phyloP scores from a whole-genome alignment of 768 basidiomycete species.

The Suillus plorans region DNA sequence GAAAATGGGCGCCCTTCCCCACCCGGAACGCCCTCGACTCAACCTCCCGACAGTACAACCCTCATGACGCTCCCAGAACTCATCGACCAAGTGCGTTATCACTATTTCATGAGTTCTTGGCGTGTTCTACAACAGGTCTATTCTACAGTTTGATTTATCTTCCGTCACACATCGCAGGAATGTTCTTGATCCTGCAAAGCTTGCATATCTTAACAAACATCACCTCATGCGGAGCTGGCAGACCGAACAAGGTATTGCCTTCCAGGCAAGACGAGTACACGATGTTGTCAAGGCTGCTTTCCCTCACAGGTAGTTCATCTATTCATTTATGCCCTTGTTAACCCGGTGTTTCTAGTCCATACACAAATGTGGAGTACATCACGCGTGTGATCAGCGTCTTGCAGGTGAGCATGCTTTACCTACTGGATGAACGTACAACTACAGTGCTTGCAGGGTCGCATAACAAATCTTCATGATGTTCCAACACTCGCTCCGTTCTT shows the following conservation, averaged over 20 bases:
- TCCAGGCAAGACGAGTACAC: slow-evolving; percentile 55
- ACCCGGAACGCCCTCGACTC: slow-evolving; percentile 25
- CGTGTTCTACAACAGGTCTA: not conserved
- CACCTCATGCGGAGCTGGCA: slow-evolving; percentile 65
- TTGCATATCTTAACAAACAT: slow-evolving; percentile 87
- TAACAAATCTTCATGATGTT: slow-evolving; percentile 71
- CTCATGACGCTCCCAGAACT: slow-evolving; percentile 65
- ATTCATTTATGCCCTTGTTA: not conserved
- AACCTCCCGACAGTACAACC: slow-evolving; percentile 64
- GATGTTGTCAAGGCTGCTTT: slow-evolving; percentile 54
- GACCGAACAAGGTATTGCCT: slow-evolving; percentile 47
- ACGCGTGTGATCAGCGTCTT: slow-evolving; percentile 60
- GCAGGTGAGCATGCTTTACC: slow-evolving; percentile 40
- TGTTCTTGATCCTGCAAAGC: slow-evolving; percentile 75
- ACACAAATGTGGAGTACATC: slow-evolving; percentile 58
- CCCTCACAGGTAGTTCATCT: slow-evolving; percentile 50
- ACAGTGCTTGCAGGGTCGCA: slow-evolving; percentile 51
- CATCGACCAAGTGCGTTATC: slow-evolving; percentile 51
- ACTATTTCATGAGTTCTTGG: slow-evolving; percentile 10
- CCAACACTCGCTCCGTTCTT: slow-evolving; percentile 70
- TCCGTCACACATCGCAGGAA: slow-evolving; percentile 80
- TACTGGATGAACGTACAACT: not conserved
- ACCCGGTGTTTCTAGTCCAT: slow-evolving; percentile 32
- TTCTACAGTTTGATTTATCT: slow-evolving; percentile 67
- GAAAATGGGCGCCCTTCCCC: slow-evolving; percentile 24